Conservation (phyloP, 371 early-diverging fungal species). For the Zopfochytrium polystomum region DNA sequence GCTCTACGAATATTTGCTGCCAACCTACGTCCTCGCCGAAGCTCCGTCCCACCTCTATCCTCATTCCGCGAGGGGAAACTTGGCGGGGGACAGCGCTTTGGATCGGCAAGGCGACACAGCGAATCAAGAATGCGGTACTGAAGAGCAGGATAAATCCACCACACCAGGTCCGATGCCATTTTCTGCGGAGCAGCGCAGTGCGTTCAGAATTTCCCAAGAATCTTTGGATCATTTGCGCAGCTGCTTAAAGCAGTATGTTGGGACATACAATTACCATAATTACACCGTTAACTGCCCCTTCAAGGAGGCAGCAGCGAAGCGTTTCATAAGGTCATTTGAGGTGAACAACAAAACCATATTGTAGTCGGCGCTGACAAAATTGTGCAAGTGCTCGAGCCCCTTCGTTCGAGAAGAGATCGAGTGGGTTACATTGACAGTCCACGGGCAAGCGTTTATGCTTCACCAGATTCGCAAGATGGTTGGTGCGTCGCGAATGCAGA, state of each 20-base stretch:
- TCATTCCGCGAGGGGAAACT: conserved; percentile 3
- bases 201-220: conserved; percentile 61
- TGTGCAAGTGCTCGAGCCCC: conserved; percentile 65
- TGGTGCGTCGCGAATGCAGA: conserved; percentile 40
- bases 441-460: conserved; percentile 98
- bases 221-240: conserved; percentile 62
- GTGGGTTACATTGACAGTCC: conserved; percentile 89
- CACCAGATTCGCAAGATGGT: conserved; percentile 99
- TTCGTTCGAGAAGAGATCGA: conserved; percentile 75
- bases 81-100: no score
- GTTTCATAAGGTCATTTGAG: conserved; percentile 75
- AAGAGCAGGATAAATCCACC: no score
- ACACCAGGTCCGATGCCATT: no score
- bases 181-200: no score
- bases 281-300: conserved; percentile 83
- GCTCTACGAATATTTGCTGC: conserved; percentile 96
- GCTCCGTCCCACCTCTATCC: conserved; percentile 3
- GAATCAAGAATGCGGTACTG: no score
- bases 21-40: conserved; percentile 70
- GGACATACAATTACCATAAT: conserved; percentile 96
- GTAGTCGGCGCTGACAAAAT: no score
- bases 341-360: conserved; percentile 37
- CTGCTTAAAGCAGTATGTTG: conserved; percentile 72
- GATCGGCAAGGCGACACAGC: no score
- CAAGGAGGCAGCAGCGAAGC: conserved; percentile 70